These are phyloP conservation scores for Starmerella sp. DNA, from an alignment of 805 yeast species.

Conservation along the genomic window DNA sequence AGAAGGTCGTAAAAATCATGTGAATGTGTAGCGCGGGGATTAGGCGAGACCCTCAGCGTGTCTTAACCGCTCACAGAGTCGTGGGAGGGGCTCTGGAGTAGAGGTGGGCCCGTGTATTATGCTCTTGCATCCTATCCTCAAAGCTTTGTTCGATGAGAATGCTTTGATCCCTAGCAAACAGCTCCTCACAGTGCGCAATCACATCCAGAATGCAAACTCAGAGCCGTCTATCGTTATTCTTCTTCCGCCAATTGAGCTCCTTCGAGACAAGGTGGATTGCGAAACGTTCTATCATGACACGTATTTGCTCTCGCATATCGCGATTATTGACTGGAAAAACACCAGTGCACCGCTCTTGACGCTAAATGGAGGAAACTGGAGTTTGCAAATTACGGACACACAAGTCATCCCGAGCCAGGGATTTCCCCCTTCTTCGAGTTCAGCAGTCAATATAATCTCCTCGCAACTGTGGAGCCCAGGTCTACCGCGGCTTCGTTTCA, in stretches of 20 bases:
- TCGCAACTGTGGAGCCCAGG: conserved; percentile 15
- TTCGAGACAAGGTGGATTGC: conserved; percentile 1
- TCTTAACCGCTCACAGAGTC: not conserved
- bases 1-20: not conserved
- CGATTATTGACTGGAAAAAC: not conserved
- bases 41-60: not conserved
- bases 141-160: conserved; percentile 19
- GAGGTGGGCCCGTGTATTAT: not conserved
- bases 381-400: not conserved
- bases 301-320: conserved; percentile 21
- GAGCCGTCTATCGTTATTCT: conserved; percentile 13
- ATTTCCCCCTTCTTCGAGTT: not conserved
- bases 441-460: not conserved
- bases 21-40: not conserved
- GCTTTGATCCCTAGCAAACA: conserved; percentile 18
- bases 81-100: not conserved
- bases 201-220: not conserved
- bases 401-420: conserved; percentile 7
- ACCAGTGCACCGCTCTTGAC: not conserved
- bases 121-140: conserved; percentile 19
- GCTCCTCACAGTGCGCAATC: conserved; percentile 6
- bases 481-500: not conserved
- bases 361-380: conserved; percentile 10
- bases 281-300: conserved; percentile 16
- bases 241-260: conserved; percentile 15